Evolutionary conservation across 306 rosid species (phyloP).

Genomic region (Citrullus amarus): DNA sequence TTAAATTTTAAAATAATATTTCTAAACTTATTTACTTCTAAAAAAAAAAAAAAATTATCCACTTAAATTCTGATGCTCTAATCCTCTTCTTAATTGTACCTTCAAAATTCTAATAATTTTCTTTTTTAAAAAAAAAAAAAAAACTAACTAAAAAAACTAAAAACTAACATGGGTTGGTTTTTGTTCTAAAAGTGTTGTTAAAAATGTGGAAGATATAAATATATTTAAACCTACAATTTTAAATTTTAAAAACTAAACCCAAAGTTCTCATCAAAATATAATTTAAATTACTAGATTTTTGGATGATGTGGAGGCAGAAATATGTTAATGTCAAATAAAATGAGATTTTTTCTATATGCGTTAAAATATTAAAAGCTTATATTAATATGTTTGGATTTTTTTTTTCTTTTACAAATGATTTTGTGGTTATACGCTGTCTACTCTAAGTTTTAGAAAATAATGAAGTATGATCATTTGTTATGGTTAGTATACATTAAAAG

Average conservation of each 20-base stretch:
- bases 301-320: not conserved
- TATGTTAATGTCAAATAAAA: not conserved
- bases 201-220: not conserved
- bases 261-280: not conserved
- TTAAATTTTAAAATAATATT: not conserved
- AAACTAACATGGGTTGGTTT: not conserved
- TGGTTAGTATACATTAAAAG: too few relatives aligned
- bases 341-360: too few relatives aligned
- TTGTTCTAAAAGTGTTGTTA: not conserved
- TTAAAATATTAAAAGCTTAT: too few relatives aligned
- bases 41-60: not conserved
- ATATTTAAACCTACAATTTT: not conserved
- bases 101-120: not conserved
- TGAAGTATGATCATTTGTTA: too few relatives aligned
- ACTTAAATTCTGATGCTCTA: not conserved
- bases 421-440: too few relatives aligned
- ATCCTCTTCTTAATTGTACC: conserved; percentile 15
- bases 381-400: too few relatives aligned
- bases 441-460: too few relatives aligned
- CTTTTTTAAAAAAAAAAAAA: not conserved
- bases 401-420: too few relatives aligned
- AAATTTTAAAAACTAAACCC: not conserved
- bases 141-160: not conserved
- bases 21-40: too few relatives aligned
- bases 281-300: not conserved